Base-by-base conservation (phyloP, 2,329 filamentous ascomycete genomes). In the Pseudogymnoascus sp. region DNA sequence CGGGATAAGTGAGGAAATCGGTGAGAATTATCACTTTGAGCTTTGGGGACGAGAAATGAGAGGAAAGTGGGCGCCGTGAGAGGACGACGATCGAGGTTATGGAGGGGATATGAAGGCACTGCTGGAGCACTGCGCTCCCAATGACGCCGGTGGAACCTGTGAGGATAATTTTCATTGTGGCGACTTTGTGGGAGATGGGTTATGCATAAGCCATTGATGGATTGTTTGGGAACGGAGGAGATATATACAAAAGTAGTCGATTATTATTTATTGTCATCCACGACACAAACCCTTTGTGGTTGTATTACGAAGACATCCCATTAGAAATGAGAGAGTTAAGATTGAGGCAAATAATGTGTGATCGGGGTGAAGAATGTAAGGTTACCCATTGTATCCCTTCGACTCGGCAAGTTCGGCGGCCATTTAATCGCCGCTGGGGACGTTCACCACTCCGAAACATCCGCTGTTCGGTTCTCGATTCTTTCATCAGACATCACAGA, bases 71-170 rank as follows among this genome's bases (percentile, higher is more conserved):
- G 14, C 78, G 78, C 8, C 83, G 78, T 2, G 79, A 79, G 10
- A 86, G 74, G 16, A 80, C 78, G 61, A 83, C 72, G 38, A 84
- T 73, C 21, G 79, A 79, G 2, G 78, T 80, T 72, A 88, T 82
- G 68, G 74, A 73, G 16, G 78, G 73, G 69, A 81, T 76, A 3
- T 70, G 69, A 62, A 87, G 77, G 69, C 79, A 82, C 67, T 81
- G 78, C 7, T 74, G 71, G 61, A 87, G 77, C 31, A 85, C 77
- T 68, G 82, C 80, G 31, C 74, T 69, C 63, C 84, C 85, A 63
- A 85, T 78, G 68, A 80, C 79, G 66, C 85, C 84, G n/a, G 83
- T 87, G 21, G 76, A 76, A 59, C 84, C 84, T 5, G 81, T 78
- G 37, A 88, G 74, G 64, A 88, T 80, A 68, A 87, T 75, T 70